Evolutionary conservation across 2,329 filamentous ascomycete species (phyloP).

Genomic region (Apiospora arundinis): DNA sequence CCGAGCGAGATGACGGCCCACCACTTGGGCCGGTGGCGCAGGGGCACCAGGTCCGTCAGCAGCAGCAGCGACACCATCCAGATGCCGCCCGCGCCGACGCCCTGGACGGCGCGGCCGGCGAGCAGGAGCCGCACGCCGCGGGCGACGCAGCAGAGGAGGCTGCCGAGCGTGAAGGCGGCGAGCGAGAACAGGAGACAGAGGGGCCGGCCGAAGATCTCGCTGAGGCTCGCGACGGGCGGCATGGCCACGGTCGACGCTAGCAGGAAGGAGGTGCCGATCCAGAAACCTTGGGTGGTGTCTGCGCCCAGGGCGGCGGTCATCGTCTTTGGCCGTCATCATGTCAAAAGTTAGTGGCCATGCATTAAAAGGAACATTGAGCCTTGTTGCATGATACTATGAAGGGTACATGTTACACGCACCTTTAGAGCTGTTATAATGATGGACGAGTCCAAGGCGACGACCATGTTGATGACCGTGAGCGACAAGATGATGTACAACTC

Average conservation of each 20-base stretch:
- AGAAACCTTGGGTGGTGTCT: conserved; percentile 24
- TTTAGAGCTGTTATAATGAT: conserved; percentile 27
- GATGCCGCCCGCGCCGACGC: conserved; percentile 32
- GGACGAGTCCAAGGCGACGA: conserved; percentile 27
- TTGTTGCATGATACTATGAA: neutral
- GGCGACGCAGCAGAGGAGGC: conserved; percentile 25
- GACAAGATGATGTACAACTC: conserved; percentile 25
- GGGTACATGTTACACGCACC: neutral
- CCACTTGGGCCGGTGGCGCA: conserved; percentile 51
- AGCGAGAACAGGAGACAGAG: conserved; percentile 19
- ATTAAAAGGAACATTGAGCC: too few species aligned
- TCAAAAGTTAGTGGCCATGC: neutral
- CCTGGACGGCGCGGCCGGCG: conserved; percentile 49
- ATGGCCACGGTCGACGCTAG: conserved; percentile 25
- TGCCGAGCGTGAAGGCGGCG: conserved; percentile 24
- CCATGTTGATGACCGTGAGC: conserved; percentile 26
- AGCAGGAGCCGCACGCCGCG: conserved; percentile 48
- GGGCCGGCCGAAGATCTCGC: conserved; percentile 25
- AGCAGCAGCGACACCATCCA: conserved; percentile 32
- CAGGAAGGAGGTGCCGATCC: conserved; percentile 26
- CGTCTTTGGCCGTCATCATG: neutral
- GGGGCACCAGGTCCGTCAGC: conserved; percentile 53
- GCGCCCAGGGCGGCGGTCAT: conserved; percentile 24
- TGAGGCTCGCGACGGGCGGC: conserved; percentile 25
- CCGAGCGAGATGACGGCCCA: conserved; percentile 40